Conservation (phyloP, 495 filamentous ascomycete species). For the Tuber borchii region DNA sequence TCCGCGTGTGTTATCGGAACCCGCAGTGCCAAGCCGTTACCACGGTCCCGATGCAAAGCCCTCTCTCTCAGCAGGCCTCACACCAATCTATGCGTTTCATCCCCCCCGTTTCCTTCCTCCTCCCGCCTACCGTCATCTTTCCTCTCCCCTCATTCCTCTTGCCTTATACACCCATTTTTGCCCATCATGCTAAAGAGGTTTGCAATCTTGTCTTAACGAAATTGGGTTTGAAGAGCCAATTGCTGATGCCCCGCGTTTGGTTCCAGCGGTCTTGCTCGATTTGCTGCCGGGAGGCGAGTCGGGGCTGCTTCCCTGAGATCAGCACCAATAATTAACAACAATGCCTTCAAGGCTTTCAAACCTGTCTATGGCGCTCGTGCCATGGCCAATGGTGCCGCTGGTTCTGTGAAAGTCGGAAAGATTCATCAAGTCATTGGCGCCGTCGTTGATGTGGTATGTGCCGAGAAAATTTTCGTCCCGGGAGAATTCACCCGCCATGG, state of each 20-base stretch:
- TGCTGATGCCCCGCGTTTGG: slow-evolving; percentile 26
- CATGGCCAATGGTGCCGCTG: slow-evolving; percentile 57
- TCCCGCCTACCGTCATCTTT: slow-evolving; percentile 23
- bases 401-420: slow-evolving; percentile 50
- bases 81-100: slow-evolving; percentile 32
- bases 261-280: slow-evolving; percentile 59
- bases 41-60: slow-evolving; percentile 18
- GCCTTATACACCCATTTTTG: slow-evolving; percentile 41
- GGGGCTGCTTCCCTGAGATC: slow-evolving; percentile 49
- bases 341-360: slow-evolving; percentile 53
- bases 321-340: slow-evolving; percentile 52
- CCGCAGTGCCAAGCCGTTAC: slow-evolving; percentile 25
- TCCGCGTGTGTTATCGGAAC: slow-evolving; percentile 26
- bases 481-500: slow-evolving; percentile 40
- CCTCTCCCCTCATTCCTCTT: slow-evolving; percentile 37
- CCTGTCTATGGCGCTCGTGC: slow-evolving; percentile 51
- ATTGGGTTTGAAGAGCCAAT: slow-evolving; percentile 19
- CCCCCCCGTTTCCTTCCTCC: slow-evolving; percentile 29
- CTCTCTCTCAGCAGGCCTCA: slow-evolving; percentile 10
- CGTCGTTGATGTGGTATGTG: slow-evolving; percentile 63
- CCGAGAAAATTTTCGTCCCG: slow-evolving; percentile 67
- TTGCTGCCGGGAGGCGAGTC: slow-evolving; percentile 56
- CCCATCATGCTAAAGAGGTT: slow-evolving; percentile 45
- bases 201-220: slow-evolving; percentile 36
- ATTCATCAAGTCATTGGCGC: slow-evolving; percentile 67